A percentile compares a stretch with the other conserved stretches of the same genome.
phyloP scores from a whole-genome alignment of 768 basidiomycete genomes.

The Boletus barrowsii region DNA sequence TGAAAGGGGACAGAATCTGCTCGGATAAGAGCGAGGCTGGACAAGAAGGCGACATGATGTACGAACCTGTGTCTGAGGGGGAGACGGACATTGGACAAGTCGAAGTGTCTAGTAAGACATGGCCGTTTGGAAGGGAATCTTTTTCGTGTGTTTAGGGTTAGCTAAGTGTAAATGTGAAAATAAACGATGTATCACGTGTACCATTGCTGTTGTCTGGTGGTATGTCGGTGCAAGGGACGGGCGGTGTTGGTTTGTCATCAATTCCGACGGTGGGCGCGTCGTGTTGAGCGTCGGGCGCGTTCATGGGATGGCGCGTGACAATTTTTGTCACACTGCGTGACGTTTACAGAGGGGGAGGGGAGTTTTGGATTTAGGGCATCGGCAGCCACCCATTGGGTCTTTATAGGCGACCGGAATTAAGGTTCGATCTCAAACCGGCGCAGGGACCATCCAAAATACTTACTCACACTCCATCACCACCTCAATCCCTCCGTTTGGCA shows the following conservation, averaged over 20 bases:
- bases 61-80: slow-evolving; percentile 52
- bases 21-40: slow-evolving; percentile 28
- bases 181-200: slow-evolving; percentile 38
- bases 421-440: slow-evolving; percentile 76
- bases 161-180: slow-evolving; percentile 32
- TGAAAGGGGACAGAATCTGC: slow-evolving; percentile 44
- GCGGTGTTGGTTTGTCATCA: slow-evolving; percentile 28
- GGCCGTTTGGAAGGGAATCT: slow-evolving; percentile 53
- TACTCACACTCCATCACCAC: slow-evolving; percentile 32
- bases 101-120: slow-evolving; percentile 41
- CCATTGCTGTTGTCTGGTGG: slow-evolving; percentile 36
- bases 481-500: slow-evolving; percentile 7
- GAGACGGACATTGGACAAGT: slow-evolving; percentile 37
- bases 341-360: slow-evolving; percentile 48
- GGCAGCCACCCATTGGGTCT: slow-evolving; percentile 66
- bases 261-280: slow-evolving; percentile 29
- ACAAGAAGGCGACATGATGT: slow-evolving; percentile 12
- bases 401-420: slow-evolving; percentile 81
- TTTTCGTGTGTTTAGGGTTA: slow-evolving; percentile 35
- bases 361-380: slow-evolving; percentile 65
- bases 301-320: slow-evolving; percentile 71
- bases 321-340: slow-evolving; percentile 60
- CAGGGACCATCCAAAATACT: slow-evolving; percentile 59
- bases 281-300: slow-evolving; percentile 41
- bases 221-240: slow-evolving; percentile 16